These are phyloP conservation scores for Pichia cabralensis DNA, from an alignment of 805 yeast genomes.

Conservation along the genomic window DNA sequence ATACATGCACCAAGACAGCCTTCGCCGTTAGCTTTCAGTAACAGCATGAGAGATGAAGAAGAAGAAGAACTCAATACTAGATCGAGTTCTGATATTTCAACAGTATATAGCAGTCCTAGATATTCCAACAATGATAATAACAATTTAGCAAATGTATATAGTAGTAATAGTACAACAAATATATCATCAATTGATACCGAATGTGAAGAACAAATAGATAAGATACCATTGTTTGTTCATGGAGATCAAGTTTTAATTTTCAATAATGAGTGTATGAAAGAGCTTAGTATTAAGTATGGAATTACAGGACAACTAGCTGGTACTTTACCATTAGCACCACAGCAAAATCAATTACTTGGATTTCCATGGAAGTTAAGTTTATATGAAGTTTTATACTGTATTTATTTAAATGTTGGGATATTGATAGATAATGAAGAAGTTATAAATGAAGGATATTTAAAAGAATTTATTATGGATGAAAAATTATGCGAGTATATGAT, in stretches of 20 bases:
- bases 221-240: constrained; percentile 6
- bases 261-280: constrained; percentile 40
- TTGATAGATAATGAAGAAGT: constrained; percentile 8
- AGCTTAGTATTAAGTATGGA: constrained; percentile 45
- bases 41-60: no score
- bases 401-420: constrained; percentile 21
- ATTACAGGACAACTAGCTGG: constrained; percentile 75
- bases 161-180: background rate
- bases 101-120: no score
- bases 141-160: background rate
- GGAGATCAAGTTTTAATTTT: constrained; percentile 36
- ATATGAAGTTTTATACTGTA: constrained; percentile 67
- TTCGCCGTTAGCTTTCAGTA: no score
- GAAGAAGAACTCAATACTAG: background rate
- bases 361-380: constrained; percentile 65
- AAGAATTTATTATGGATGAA: constrained; percentile 2
- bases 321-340: constrained; percentile 83
- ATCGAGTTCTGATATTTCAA: no score
- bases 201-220: background rate
- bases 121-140: no score
- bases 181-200: background rate
- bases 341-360: constrained; percentile 82
- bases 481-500: constrained; percentile 1
- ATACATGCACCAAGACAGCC: no score
- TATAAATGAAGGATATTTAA: constrained; percentile 2